Evolutionary conservation across 1,139 yeast genomes (phyloP), one percentile per base, ranked within the genome.

Genomic region (Magnusiomyces suaveolens): DNA sequence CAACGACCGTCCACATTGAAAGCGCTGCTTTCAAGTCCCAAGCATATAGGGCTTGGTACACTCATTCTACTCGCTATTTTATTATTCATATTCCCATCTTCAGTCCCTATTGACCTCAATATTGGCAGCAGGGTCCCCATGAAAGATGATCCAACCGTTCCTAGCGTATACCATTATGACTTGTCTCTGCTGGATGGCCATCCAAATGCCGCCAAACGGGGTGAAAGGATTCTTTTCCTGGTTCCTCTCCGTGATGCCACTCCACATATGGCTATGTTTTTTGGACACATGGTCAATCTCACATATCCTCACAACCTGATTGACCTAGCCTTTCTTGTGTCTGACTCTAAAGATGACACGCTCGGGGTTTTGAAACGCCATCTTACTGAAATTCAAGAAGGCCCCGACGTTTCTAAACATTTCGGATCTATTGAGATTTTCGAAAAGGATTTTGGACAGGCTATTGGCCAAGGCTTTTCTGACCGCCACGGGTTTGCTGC

Each of bases 391-490:
- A 69, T 80, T 33, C 87, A 83, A 63, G 71, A 71, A 21, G 76
- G 76, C 59, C 72, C 74, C 0, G 82, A 82, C 58, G 84, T 82
- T 62, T 73, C 77, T 55, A 80, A 79, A 62, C 95, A 78, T 59
- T 76, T 74, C 62, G 80, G 81, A 39, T 65, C 73, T 52, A 80
- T 82, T 55, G 83, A 81, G 62, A 82, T 83, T 51, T 80, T 70
- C 62, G 69, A 66, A 54, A 83, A 83, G 64, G 86, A 83, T 66
- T 83, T 83, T 62, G 87, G 87, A 50, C 87, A 82, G 63, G 76
- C 77, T 29, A 78, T 83, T 59, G 87, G 88, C 46, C 88, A 83
- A 66, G 96, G 97, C 2, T 90, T 92, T 68, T 80, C 87, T 60
- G 88, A 83, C 63, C 74, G 88, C 61, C 88, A 83, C 65, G 87